Conservation (phyloP, 768 basidiomycete genomes). For the Leccinum fibrillosum region DNA sequence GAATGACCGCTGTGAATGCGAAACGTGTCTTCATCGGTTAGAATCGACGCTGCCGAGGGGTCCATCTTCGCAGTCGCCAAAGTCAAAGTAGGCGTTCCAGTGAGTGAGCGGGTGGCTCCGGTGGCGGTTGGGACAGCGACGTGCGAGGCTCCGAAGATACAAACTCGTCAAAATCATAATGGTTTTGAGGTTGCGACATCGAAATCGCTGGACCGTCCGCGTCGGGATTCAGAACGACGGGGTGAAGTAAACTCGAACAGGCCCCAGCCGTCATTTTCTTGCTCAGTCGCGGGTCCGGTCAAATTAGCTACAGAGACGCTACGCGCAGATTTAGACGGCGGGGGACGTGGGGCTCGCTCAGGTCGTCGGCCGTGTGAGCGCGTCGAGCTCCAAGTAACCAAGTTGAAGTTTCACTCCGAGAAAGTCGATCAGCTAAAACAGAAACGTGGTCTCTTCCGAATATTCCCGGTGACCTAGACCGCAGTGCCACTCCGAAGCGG, state of each 20-base stretch:
- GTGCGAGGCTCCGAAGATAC: constrained; percentile 17
- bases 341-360: too few species aligned
- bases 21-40: constrained; percentile 22
- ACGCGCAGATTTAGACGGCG: not conserved
- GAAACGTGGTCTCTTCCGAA: too few species aligned
- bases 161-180: constrained; percentile 51
- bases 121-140: not conserved
- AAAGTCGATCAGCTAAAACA: too few species aligned
- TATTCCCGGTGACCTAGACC: too few species aligned
- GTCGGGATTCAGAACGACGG: constrained; percentile 6
- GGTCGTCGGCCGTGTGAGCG: too few species aligned
- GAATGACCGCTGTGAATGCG: not conserved
- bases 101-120: constrained; percentile 15
- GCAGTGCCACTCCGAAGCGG: too few species aligned
- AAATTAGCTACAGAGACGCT: too few species aligned
- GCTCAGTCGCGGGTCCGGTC: not conserved
- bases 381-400: too few species aligned
- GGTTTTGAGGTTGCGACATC: constrained; percentile 10
- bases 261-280: constrained; percentile 42
- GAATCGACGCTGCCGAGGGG: constrained; percentile 33
- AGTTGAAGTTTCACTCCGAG: not conserved
- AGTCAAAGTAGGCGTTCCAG: constrained; percentile 56
- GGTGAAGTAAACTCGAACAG: constrained; percentile 30
- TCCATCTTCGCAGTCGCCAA: constrained; percentile 51
- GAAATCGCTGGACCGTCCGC: not conserved